phyloP scores from a whole-genome alignment of 129 eudicot genomes.

The Ambrosia trifida region DNA sequence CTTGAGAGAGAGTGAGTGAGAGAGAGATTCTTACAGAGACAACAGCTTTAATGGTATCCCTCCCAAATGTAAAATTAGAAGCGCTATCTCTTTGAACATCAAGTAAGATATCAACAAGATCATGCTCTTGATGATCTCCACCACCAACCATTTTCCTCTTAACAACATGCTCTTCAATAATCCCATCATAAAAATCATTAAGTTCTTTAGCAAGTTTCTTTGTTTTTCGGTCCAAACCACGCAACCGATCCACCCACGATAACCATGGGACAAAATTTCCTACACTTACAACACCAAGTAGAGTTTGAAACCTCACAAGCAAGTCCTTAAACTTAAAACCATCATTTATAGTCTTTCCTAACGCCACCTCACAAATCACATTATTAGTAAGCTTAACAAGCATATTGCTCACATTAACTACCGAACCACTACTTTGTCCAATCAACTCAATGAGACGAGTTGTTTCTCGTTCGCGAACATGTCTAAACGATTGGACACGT shows the following conservation, averaged over 20 bases:
- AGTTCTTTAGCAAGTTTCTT: slow-evolving; percentile 22
- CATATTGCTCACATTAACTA: slow-evolving; percentile 34
- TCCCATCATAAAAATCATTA: slow-evolving; percentile 31
- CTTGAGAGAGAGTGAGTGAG: no score
- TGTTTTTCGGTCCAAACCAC: slow-evolving; percentile 18
- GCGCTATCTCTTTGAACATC: slow-evolving; percentile 33
- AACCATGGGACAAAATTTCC: slow-evolving; percentile 47
- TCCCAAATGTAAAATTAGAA: slow-evolving; percentile 24
- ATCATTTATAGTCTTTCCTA: slow-evolving; percentile 35
- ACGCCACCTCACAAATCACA: slow-evolving; percentile 35
- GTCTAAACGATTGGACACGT: slow-evolving; percentile 34
- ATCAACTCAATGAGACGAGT: slow-evolving; percentile 31
- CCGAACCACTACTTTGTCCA: neutral
- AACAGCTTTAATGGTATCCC: slow-evolving; percentile 42
- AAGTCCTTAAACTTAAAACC: slow-evolving; percentile 22
- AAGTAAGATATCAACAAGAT: slow-evolving; percentile 46
- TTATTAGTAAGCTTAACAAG: slow-evolving; percentile 27
- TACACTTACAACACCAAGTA: slow-evolving; percentile 25
- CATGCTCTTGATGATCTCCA: slow-evolving; percentile 18
- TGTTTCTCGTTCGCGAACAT: slow-evolving; percentile 30
- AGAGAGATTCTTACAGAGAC: slow-evolving; percentile 27
- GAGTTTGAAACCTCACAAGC: slow-evolving; percentile 15
- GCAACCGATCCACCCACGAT: slow-evolving; percentile 30
- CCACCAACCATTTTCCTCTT: neutral
- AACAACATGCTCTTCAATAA: slow-evolving; percentile 37